Percentiles rank a stretch among this genome's conserved stretches.
Evolutionary conservation across 176 grass and related monocot species (phyloP).

Genomic region (Tillandsia leiboldiana): DNA sequence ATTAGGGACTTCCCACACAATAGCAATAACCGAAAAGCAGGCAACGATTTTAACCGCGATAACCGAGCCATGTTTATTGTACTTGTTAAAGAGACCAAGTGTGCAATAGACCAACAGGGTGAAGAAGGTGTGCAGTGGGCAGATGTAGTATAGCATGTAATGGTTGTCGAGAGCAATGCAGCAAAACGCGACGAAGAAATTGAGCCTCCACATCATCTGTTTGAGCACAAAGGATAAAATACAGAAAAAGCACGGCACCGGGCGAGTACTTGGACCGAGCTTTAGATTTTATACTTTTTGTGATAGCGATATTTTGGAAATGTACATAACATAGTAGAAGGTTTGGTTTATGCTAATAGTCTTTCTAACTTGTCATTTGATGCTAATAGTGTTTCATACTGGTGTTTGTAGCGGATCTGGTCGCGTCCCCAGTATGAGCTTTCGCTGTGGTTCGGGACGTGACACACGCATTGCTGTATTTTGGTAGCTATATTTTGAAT

Average conservation of each 20-base stretch:
- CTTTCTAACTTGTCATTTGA: too few relatives aligned
- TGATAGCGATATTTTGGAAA: too few relatives aligned
- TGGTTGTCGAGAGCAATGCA: slow-evolving; percentile 24
- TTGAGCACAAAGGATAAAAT: background rate
- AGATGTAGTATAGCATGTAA: slow-evolving; percentile 29
- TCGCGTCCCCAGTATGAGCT: too few relatives aligned
- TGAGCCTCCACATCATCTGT: slow-evolving; percentile 29
- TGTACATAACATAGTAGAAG: too few relatives aligned
- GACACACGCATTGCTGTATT: too few relatives aligned
- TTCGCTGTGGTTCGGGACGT: too few relatives aligned
- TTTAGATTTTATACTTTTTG: too few relatives aligned
- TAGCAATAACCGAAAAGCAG: slow-evolving; percentile 10
- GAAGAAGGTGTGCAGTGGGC: slow-evolving; percentile 29
- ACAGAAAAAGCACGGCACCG: background rate
- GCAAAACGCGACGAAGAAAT: slow-evolving; percentile 24
- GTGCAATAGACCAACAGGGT: slow-evolving; percentile 15
- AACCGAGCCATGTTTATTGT: slow-evolving; percentile 17
- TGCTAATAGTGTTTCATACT: too few relatives aligned
- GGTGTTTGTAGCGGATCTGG: too few relatives aligned
- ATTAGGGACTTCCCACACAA: slow-evolving; percentile 21
- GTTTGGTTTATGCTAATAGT: too few relatives aligned
- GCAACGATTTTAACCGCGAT: slow-evolving; percentile 23
- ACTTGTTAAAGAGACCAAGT: slow-evolving; percentile 19
- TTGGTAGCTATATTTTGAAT: too few relatives aligned
- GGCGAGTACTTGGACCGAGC: too few relatives aligned